phyloP scores from a whole-genome alignment of 2,329 filamentous ascomycete species.

The Samsoniella hepiali region DNA sequence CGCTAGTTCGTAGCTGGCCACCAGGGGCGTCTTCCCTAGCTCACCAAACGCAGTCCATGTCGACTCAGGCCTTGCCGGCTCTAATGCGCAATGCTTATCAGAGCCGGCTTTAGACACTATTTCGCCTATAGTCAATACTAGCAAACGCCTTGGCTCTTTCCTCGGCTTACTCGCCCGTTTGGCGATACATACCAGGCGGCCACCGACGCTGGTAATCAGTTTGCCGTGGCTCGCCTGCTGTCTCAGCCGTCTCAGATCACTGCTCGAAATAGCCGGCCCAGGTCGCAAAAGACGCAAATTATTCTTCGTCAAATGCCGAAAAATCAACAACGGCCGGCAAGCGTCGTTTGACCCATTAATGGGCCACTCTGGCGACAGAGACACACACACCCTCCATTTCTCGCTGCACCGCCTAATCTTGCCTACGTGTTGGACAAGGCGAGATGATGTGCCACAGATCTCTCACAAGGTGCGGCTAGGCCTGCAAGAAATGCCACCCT shows the following conservation, averaged over 20 bases:
- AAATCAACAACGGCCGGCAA: neutral
- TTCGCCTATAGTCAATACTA: neutral
- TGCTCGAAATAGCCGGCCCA: slow-evolving; percentile 20
- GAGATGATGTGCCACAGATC: slow-evolving; percentile 42
- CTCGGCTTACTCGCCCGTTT: slow-evolving; percentile 1
- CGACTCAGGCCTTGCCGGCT: neutral
- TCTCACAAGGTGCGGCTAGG: slow-evolving; percentile 19
- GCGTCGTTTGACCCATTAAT: neutral
- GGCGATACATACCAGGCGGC: slow-evolving; percentile 15
- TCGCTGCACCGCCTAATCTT: slow-evolving; percentile 19
- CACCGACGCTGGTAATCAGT: neutral
- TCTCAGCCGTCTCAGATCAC: slow-evolving; percentile 27
- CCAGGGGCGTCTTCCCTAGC: neutral
- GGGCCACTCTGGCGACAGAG: neutral
- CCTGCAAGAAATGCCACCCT: slow-evolving; percentile 14
- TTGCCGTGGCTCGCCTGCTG: slow-evolving; percentile 18
- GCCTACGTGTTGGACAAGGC: slow-evolving; percentile 25
- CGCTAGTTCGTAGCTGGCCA: neutral
- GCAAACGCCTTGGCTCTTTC: neutral
- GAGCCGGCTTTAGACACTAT: neutral
- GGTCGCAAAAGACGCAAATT: neutral
- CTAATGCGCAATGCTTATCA: slow-evolving; percentile 1
- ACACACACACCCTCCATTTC: neutral
- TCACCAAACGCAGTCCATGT: neutral
- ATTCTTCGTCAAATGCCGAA: neutral